phyloP scores from a whole-genome alignment of 208 protist species.

The Crithidia expoeki region DNA sequence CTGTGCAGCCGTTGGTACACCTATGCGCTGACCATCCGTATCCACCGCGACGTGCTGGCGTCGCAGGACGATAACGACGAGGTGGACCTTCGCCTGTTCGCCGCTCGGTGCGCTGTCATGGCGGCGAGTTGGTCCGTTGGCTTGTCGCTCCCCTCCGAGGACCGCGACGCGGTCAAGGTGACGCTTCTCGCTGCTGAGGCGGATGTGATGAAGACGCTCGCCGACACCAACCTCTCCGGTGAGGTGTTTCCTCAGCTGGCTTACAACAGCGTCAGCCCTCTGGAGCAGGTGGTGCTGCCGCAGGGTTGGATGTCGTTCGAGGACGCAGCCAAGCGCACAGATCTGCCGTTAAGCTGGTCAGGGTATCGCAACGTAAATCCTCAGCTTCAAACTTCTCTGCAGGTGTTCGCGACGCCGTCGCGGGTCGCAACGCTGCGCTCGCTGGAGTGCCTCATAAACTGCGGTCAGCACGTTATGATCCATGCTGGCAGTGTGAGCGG shows the following conservation, averaged over 20 bases:
- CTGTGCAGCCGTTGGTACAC: conserved; percentile 61
- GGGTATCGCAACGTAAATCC: conserved; percentile 38
- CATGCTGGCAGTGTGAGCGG: conserved; percentile 53
- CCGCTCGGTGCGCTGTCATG: conserved; percentile 63
- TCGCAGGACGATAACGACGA: conserved; percentile 40
- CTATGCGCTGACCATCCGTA: conserved; percentile 40
- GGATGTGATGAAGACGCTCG: conserved; percentile 28
- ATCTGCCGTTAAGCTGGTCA: conserved; percentile 52
- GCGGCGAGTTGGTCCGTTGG: conserved; percentile 63
- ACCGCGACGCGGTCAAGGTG: conserved; percentile 49
- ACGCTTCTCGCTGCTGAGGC: conserved; percentile 42
- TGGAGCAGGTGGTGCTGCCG: conserved; percentile 39
- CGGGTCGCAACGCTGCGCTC: conserved; percentile 53
- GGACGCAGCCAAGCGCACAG: conserved; percentile 37
- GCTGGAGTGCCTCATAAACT: conserved; percentile 76
- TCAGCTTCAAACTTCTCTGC: conserved; percentile 51
- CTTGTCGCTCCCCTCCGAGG: conserved; percentile 23
- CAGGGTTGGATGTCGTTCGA: conserved; percentile 75
- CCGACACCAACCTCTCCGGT: conserved; percentile 13
- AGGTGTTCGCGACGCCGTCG: conserved; percentile 67
- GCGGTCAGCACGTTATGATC: conserved; percentile 76
- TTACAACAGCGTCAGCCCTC: conserved; percentile 22
- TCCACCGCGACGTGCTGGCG: conserved; percentile 26
- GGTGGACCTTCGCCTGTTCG: conserved; percentile 35
- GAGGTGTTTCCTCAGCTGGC: conserved; percentile 30